A percentile compares a stretch with the other conserved stretches of the same genome.
phyloP scores from a whole-genome alignment of 306 rosid genomes.

The Trichosanthes cucumerina region DNA sequence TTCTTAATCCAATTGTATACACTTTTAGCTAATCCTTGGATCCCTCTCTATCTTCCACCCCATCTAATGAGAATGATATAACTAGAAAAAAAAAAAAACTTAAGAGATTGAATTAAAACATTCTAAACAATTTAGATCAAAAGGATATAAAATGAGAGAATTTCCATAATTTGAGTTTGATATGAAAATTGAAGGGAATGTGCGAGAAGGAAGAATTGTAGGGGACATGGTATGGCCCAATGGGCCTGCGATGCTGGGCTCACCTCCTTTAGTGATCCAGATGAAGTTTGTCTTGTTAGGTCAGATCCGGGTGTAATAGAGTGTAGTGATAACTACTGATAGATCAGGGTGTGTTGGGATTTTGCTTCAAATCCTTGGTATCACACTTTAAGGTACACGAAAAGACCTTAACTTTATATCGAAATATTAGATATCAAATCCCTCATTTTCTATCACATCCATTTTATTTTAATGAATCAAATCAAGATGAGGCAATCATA shows the following conservation, averaged over 20 bases:
- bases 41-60: too few relatives aligned
- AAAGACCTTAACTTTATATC: background rate
- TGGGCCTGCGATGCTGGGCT: conserved; percentile 1
- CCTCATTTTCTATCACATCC: background rate
- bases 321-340: too few relatives aligned
- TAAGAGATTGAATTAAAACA: too few relatives aligned
- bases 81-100: too few relatives aligned
- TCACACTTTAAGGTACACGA: background rate
- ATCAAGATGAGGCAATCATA: background rate
- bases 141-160: background rate
- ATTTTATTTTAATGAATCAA: background rate
- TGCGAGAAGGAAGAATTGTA: background rate
- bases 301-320: background rate
- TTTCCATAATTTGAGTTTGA: background rate
- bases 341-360: background rate
- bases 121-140: background rate
- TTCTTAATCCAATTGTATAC: too few relatives aligned
- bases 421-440: background rate
- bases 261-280: background rate
- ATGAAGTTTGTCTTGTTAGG: conserved; percentile 7
- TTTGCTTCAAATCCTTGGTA: conserved; percentile 5
- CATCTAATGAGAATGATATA: too few relatives aligned
- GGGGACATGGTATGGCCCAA: background rate
- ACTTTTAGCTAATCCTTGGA: too few relatives aligned
- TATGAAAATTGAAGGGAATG: background rate